These are phyloP conservation scores for Phlebiopsis gigantea DNA, from an alignment of 768 basidiomycete genomes.

Conservation along the genomic window DNA sequence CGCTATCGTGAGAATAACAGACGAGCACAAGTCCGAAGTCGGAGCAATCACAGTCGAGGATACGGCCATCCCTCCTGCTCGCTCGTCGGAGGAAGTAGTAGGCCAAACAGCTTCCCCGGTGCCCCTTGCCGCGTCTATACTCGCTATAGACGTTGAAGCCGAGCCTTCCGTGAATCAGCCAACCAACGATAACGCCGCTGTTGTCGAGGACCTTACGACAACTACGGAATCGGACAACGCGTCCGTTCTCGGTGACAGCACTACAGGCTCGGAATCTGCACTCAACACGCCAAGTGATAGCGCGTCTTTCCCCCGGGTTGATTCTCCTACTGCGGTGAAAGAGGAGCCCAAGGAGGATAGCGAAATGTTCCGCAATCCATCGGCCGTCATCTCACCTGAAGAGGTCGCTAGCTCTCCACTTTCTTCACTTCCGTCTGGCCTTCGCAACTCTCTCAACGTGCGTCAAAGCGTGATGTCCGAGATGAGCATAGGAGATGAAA, in stretches of 20 bases:
- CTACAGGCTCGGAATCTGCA: conserved; percentile 12
- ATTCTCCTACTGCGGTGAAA: background rate
- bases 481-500: conserved; percentile 1
- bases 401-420: background rate
- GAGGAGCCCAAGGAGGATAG: background rate
- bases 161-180: background rate
- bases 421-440: background rate
- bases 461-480: conserved; percentile 1
- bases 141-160: background rate
- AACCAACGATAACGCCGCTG: background rate
- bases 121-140: no score
- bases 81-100: background rate
- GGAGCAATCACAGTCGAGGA: background rate
- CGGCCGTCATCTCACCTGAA: background rate
- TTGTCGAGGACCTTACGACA: background rate
- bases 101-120: background rate
- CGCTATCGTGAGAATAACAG: background rate
- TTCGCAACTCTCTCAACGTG: background rate
- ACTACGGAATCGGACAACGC: background rate
- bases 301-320: conserved; percentile 1
- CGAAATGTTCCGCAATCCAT: no score
- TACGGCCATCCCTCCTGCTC: background rate
- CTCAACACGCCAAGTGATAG: conserved; percentile 10
- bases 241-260: conserved; percentile 1
- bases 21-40: background rate